Evolutionary conservation across 495 filamentous ascomycete species (phyloP).

Genomic region (Lasiosphaeria hispida): DNA sequence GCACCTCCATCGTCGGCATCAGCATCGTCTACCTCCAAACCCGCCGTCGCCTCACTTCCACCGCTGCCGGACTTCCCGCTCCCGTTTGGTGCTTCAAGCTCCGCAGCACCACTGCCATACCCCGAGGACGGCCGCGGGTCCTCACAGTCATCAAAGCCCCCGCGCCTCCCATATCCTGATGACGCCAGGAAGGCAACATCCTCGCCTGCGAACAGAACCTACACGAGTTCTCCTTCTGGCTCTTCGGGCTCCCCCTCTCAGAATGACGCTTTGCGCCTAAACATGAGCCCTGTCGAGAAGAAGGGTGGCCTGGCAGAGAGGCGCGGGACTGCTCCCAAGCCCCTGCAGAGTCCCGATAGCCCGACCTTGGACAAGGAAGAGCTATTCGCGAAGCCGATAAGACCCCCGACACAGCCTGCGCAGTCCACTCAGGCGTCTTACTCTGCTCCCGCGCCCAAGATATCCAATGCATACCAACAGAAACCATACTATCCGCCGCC

Average conservation of each 20-base stretch:
- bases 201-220: slow-evolving; percentile 29
- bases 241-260: slow-evolving; percentile 33
- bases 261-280: slow-evolving; percentile 42
- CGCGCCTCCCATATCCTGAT: slow-evolving; percentile 46
- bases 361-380: slow-evolving; percentile 68
- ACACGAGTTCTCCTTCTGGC: slow-evolving; percentile 31
- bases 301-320: slow-evolving; percentile 63
- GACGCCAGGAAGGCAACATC: slow-evolving; percentile 37
- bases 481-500: slow-evolving; percentile 51
- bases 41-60: slow-evolving; percentile 34
- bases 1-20: slow-evolving; percentile 37
- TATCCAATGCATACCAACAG: slow-evolving; percentile 48
- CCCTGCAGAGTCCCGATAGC: slow-evolving; percentile 68
- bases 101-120: slow-evolving; percentile 67
- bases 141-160: slow-evolving; percentile 36
- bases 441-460: slow-evolving; percentile 29
- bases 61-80: slow-evolving; percentile 52
- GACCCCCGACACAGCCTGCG: slow-evolving; percentile 29
- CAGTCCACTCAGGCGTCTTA: not conserved
- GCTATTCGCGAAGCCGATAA: slow-evolving; percentile 59
- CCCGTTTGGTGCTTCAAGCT: slow-evolving; percentile 62
- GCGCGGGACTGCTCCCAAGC: slow-evolving; percentile 71
- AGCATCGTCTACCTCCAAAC: slow-evolving; percentile 30
- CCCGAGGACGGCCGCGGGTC: slow-evolving; percentile 64
- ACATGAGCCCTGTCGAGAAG: slow-evolving; percentile 49